These are phyloP conservation scores for Scedosporium minutisporum DNA, from an alignment of 2,329 filamentous ascomycete genomes.

Conservation along the genomic window DNA sequence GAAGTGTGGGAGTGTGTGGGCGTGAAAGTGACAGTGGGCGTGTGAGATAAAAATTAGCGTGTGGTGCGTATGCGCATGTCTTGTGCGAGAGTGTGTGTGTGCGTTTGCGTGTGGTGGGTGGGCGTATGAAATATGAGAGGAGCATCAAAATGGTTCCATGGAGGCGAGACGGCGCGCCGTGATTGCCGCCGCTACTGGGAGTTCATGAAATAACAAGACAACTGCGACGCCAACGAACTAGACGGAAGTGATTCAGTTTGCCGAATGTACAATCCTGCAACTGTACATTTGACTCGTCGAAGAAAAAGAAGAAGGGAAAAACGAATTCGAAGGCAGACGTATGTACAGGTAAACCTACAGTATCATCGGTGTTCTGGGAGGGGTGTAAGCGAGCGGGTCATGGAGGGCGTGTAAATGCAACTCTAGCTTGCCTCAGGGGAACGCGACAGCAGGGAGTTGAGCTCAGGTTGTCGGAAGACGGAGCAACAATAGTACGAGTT, in stretches of 20 bases:
- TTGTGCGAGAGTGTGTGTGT: neutral
- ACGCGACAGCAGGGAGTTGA: neutral
- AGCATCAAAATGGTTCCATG: neutral
- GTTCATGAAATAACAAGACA: neutral
- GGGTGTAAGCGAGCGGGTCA: neutral
- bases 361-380: neutral
- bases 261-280: neutral
- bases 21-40: neutral
- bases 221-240: neutral
- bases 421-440: neutral
- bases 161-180: constrained; percentile 3
- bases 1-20: neutral
- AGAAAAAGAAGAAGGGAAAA: neutral
- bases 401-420: constrained; percentile 1
- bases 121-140: neutral
- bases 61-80: neutral
- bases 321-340: neutral
- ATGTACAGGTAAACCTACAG: neutral
- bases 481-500: constrained; percentile 2
- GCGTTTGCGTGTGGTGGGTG: neutral
- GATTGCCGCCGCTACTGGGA: neutral
- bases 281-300: neutral
- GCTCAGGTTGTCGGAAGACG: neutral
- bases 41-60: neutral
- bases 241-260: neutral